Base-by-base conservation (phyloP, 176 grass and related monocot genomes). In the Luzula sylvatica region DNA sequence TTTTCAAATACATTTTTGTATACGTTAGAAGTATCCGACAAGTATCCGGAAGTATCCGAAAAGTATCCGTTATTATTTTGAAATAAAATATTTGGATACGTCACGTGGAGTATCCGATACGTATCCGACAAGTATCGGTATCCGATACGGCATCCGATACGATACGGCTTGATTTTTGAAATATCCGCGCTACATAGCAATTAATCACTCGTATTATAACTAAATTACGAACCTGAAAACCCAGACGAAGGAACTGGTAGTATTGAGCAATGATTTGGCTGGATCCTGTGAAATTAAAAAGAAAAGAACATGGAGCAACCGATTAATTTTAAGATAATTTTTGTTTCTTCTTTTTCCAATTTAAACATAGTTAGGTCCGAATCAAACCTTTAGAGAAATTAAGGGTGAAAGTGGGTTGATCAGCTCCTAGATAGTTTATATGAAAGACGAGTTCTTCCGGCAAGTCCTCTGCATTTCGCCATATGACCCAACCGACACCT, bases 391-490 rank as follows among this genome's bases (percentile, higher is more conserved):
- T 95, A 55, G 89, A 95, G 43, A 95, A 95, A 74, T 95, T 95
- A 65, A 95, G 89, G 20, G 89, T 95, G 69, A 95, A 95, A 17
- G 83, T 88, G 0, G 89, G 89, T 27, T 95, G 83, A 65, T 95
- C 83, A 8, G 89, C 80, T 19, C 83, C 89, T n/a, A 88, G 83
- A 69, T 95, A 95, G 79, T 95, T 95, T 43, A 95, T 95, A 61
- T 84, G 89, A 71, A 95, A 88, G 55, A 95, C 88, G 55, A 95
- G 79, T 38, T 95, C 89, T 26, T 95, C 89, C 0, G 83, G 83
- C 0, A 88, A 49, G 42, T 95, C 83, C 15, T 78, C 80, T 29
- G 75, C 88, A 62, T 13, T 88, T 13, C 80, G 13, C 89, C 89
- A 88, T 19, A 95, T 18, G 0, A 95, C 89, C 89, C 89, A 95